Evolutionary conservation across 169 alveolate species (phyloP).

Genomic region (Eimeria sp.): DNA sequence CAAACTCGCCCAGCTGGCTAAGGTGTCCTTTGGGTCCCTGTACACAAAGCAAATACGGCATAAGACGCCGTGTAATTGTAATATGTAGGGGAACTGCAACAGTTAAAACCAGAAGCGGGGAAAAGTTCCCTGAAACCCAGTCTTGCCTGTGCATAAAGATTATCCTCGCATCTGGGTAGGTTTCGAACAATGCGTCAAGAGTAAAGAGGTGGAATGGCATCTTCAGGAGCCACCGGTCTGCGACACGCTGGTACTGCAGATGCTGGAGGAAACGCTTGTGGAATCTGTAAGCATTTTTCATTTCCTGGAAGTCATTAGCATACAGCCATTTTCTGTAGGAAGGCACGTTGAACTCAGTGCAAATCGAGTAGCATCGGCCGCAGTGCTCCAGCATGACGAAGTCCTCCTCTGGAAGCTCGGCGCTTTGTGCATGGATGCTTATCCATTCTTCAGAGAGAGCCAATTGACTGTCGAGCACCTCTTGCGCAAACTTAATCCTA

Average conservation of each 20-base stretch:
- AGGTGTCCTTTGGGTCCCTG: constrained; percentile 86
- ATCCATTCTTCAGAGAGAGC: constrained; percentile 84
- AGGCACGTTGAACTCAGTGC: constrained; percentile 82
- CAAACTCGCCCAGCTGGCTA: constrained; percentile 85
- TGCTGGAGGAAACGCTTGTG: constrained; percentile 86
- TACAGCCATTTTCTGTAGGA: constrained; percentile 82
- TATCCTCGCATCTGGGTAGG: constrained; percentile 85
- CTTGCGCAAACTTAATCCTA: constrained; percentile 82
- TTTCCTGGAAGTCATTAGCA: constrained; percentile 79
- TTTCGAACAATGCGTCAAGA: constrained; percentile 84
- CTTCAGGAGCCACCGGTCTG: constrained; percentile 84
- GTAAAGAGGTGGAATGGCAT: constrained; percentile 86
- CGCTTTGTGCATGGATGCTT: constrained; percentile 85
- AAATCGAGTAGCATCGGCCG: constrained; percentile 84
- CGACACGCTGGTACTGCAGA: constrained; percentile 84
- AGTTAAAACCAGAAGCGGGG: neutral
- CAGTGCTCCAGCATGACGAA: constrained; percentile 85
- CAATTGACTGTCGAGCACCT: constrained; percentile 81
- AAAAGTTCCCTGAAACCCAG: neutral
- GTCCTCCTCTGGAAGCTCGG: constrained; percentile 85
- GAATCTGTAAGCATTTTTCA: constrained; percentile 81
- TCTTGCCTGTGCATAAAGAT: constrained; percentile 82
- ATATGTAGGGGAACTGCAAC: neutral
- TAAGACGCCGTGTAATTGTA: neutral
- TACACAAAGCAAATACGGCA: neutral